Evolutionary conservation across 345 rosid genomes (phyloP).

Genomic region (Carallia pectinifolia): DNA sequence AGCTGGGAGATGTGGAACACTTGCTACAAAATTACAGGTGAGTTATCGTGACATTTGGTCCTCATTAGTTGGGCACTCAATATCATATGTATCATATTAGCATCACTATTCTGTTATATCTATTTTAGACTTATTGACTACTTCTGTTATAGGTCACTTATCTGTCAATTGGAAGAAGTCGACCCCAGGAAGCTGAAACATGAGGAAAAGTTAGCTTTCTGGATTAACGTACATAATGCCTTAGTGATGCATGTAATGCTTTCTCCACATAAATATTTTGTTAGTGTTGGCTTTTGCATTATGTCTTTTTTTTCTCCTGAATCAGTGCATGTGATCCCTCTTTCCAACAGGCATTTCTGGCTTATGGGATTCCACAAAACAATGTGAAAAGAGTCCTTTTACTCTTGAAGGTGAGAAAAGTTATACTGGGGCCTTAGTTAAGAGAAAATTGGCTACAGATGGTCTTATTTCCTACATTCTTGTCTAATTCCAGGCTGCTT

Average conservation of each 20-base stretch:
- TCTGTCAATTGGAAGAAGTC: constrained; percentile 70
- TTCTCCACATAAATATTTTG: background rate
- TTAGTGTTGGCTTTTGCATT: background rate
- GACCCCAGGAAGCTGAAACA: constrained; percentile 72
- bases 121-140: constrained; percentile 2
- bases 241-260: constrained; percentile 90
- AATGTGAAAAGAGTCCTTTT: constrained; percentile 76
- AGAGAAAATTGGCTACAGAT: constrained; percentile 1
- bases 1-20: constrained; percentile 70
- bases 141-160: constrained; percentile 56
- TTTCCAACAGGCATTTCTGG: constrained; percentile 68
- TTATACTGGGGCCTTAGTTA: background rate
- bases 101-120: constrained; percentile 7
- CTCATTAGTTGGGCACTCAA: background rate
- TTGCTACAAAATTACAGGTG: constrained; percentile 86
- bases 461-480: constrained; percentile 16
- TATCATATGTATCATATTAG: background rate
- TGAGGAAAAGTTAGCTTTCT: constrained; percentile 94
- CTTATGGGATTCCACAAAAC: constrained; percentile 89
- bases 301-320: constrained; percentile 11
- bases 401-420: constrained; percentile 61
- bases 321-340: background rate
- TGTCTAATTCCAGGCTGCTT: constrained; percentile 70
- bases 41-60: constrained; percentile 21
- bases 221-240: constrained; percentile 94